A percentile compares a stretch with the other conserved stretches of the same genome.
These are phyloP conservation scores for Xylaria acuta DNA, from an alignment of 495 filamentous ascomycete species.

Conservation along the genomic window DNA sequence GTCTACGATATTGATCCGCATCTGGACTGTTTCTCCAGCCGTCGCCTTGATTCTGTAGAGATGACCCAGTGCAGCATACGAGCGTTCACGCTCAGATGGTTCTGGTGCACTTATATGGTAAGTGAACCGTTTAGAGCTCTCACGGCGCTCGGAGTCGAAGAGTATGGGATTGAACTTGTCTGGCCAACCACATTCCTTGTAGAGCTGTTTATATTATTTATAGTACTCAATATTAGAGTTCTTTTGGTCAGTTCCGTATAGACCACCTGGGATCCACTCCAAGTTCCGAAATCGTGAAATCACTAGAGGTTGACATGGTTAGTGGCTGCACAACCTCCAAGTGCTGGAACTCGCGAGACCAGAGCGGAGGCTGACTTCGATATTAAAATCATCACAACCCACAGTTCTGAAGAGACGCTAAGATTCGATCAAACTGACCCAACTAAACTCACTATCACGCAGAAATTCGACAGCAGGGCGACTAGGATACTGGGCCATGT, in stretches of 20 bases:
- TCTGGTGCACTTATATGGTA: not conserved
- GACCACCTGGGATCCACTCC: conserved; percentile 2
- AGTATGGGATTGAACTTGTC: conserved; percentile 14
- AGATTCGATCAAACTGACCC: not conserved
- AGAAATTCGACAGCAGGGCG: conserved; percentile 2
- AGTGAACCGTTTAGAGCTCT: not conserved
- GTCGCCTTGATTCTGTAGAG: not conserved
- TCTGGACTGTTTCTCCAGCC: conserved; percentile 3
- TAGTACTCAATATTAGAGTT: not conserved
- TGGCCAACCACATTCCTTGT: conserved; percentile 14
- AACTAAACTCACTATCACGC: not conserved
- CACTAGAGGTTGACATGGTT: not conserved
- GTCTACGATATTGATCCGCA: not conserved
- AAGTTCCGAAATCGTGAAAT: not conserved
- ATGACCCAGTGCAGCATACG: conserved; percentile 1
- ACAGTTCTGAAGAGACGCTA: not conserved
- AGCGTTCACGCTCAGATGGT: not conserved
- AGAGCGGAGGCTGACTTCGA: not conserved
- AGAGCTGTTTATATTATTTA: not conserved
- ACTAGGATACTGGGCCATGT: not conserved
- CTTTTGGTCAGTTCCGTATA: not conserved
- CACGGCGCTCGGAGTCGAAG: not conserved
- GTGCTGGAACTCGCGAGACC: not conserved
- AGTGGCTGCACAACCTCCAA: not conserved
- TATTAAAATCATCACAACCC: not conserved